Evolutionary conservation across 2,329 filamentous ascomycete genomes (phyloP).

Genomic region (Metarhizium humberi): DNA sequence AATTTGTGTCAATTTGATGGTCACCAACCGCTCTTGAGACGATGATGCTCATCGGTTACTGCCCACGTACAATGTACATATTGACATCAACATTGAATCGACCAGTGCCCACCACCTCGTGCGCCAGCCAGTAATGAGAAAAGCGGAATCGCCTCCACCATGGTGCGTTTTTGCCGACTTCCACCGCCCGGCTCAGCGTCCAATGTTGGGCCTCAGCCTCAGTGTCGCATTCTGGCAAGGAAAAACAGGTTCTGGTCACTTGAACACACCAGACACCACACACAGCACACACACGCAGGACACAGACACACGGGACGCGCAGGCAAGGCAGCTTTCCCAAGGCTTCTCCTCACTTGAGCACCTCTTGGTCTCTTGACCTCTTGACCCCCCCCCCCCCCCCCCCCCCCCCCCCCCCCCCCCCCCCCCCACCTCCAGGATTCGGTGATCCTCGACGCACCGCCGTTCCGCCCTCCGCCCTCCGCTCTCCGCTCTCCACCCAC

Average conservation of each 20-base stretch:
- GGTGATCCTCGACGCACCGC: constrained; percentile 1
- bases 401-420: neutral
- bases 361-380: neutral
- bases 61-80: too few species aligned
- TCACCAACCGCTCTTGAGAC: too few species aligned
- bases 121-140: neutral
- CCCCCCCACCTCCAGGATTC: neutral
- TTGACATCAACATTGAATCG: too few species aligned
- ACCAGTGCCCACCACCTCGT: too few species aligned
- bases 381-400: neutral
- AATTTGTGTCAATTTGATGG: too few species aligned
- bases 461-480: constrained; percentile 13
- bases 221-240: constrained; percentile 1
- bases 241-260: too few species aligned
- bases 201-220: neutral
- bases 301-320: neutral
- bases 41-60: too few species aligned
- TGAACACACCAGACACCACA: neutral
- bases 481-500: constrained; percentile 6
- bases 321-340: constrained; percentile 1
- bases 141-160: constrained; percentile 1
- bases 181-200: constrained; percentile 6
- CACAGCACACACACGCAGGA: neutral
- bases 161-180: constrained; percentile 4
- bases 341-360: constrained; percentile 1